A percentile compares a stretch with the other conserved stretches of the same genome.
Conservation (phyloP, 2,329 filamentous ascomycete genomes). For the Scedosporium minutisporum region DNA sequence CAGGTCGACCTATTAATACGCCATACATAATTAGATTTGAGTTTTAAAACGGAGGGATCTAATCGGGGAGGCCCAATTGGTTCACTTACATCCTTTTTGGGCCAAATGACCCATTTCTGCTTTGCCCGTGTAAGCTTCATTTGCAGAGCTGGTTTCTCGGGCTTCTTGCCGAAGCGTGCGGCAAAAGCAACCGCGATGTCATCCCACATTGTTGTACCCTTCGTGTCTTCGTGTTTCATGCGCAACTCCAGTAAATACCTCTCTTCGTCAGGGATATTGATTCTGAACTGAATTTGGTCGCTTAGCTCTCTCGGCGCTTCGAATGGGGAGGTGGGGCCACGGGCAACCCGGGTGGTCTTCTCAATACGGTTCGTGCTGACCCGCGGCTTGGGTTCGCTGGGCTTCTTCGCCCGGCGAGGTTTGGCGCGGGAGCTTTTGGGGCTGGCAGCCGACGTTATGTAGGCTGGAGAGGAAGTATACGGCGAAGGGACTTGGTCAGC, state of each 20-base stretch:
- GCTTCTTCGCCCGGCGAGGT: neutral
- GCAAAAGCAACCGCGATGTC: slow-evolving; percentile 36
- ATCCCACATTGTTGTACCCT: slow-evolving; percentile 51
- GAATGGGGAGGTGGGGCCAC: neutral
- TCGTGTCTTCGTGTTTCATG: slow-evolving; percentile 32
- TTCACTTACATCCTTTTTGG: slow-evolving; percentile 36
- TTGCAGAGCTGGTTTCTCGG: slow-evolving; percentile 40
- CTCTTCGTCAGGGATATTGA: slow-evolving; percentile 36
- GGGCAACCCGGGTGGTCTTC: neutral
- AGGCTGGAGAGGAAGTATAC: neutral
- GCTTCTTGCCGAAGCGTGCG: slow-evolving; percentile 22
- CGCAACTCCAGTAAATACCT: slow-evolving; percentile 40
- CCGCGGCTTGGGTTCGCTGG: neutral
- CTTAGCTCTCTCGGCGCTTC: neutral
- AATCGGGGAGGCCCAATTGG: neutral
- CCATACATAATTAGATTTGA: neutral
- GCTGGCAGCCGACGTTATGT: neutral
- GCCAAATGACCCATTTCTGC: slow-evolving; percentile 38
- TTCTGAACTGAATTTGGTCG: slow-evolving; percentile 29
- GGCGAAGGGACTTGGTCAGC: neutral
- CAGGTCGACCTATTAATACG: slow-evolving; percentile 24
- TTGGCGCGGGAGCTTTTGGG: neutral
- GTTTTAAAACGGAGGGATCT: neutral
- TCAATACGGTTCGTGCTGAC: neutral
- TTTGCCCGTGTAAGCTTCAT: slow-evolving; percentile 46